Percentiles rank a stretch among this genome's conserved stretches.
Conservation (phyloP, 2,329 filamentous ascomycete genomes). For the Bipolaris sorokiniana region DNA sequence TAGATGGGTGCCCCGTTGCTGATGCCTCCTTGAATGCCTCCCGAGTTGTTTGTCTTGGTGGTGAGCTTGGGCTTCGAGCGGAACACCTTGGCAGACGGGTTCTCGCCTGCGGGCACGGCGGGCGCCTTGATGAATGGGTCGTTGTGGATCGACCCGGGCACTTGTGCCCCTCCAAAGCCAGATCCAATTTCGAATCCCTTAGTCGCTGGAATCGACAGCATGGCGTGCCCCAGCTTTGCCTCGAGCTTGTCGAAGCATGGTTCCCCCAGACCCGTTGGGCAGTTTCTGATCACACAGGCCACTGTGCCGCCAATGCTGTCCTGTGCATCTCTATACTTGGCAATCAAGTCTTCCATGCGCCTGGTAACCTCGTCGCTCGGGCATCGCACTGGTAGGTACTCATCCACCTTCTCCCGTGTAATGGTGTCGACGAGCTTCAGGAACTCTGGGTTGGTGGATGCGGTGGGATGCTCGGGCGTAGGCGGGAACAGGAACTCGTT, state of each 20-base stretch:
- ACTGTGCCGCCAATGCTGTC: slow-evolving; percentile 96
- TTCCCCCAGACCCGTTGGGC: slow-evolving; percentile 85
- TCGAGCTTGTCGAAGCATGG: slow-evolving; percentile 96
- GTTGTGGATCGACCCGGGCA: slow-evolving; percentile 90
- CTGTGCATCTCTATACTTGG: slow-evolving; percentile 74
- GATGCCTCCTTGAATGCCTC: slow-evolving; percentile 94
- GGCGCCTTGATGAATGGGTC: slow-evolving; percentile 76
- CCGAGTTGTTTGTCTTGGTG: slow-evolving; percentile 93
- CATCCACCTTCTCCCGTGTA: slow-evolving; percentile 77
- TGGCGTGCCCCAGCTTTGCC: slow-evolving; percentile 87
- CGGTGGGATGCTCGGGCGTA: slow-evolving; percentile 66
- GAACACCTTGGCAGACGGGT: slow-evolving; percentile 48
- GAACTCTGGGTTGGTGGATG: slow-evolving; percentile 79
- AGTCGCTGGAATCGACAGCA: slow-evolving; percentile 92
- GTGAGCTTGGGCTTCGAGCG: slow-evolving; percentile 65
- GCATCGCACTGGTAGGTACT: slow-evolving; percentile 84
- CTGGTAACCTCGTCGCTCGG: slow-evolving; percentile 69
- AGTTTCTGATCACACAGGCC: slow-evolving; percentile 88
- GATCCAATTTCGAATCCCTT: slow-evolving; percentile 97
- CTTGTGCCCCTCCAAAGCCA: slow-evolving; percentile 84
- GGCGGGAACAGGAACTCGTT: slow-evolving; percentile 77
- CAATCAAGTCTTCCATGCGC: slow-evolving; percentile 81
- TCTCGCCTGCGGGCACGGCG: slow-evolving; percentile 54
- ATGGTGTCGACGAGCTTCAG: slow-evolving; percentile 74
- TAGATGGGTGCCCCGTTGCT: slow-evolving; percentile 92